These are phyloP conservation scores for Podila epicladia DNA, from an alignment of 192 early-diverging fungal species.

Conservation along the genomic window DNA sequence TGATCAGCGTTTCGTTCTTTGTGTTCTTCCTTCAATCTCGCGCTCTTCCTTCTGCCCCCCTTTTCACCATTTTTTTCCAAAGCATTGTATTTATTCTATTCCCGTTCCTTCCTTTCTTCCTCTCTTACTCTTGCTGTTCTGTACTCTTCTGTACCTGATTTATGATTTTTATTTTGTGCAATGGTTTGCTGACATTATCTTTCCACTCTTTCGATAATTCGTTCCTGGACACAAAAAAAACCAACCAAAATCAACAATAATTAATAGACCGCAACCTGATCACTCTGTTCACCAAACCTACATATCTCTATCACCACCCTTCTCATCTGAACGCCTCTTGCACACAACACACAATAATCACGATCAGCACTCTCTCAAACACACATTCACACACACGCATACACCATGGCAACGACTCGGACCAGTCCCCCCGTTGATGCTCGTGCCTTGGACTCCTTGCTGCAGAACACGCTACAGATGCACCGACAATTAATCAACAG, in stretches of 20 bases:
- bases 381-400: background rate
- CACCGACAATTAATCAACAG: conserved; percentile 6
- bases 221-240: background rate
- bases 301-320: too few relatives aligned
- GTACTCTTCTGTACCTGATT: too few relatives aligned
- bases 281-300: too few relatives aligned
- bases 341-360: too few relatives aligned
- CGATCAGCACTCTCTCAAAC: background rate
- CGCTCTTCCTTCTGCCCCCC: background rate
- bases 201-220: background rate
- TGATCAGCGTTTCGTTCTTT: background rate
- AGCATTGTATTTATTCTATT: background rate
- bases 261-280: too few relatives aligned
- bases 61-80: background rate
- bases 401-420: background rate
- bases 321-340: too few relatives aligned
- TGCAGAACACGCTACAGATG: conserved; percentile 16
- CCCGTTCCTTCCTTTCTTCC: background rate
- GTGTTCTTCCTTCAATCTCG: background rate
- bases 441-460: conserved; percentile 22
- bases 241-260: background rate
- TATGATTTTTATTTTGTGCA: too few relatives aligned
- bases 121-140: background rate
- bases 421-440: conserved; percentile 7
- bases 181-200: background rate